Evolutionary conservation across 352 stramenopile species (phyloP).

Genomic region (Phytophthora fragariae): DNA sequence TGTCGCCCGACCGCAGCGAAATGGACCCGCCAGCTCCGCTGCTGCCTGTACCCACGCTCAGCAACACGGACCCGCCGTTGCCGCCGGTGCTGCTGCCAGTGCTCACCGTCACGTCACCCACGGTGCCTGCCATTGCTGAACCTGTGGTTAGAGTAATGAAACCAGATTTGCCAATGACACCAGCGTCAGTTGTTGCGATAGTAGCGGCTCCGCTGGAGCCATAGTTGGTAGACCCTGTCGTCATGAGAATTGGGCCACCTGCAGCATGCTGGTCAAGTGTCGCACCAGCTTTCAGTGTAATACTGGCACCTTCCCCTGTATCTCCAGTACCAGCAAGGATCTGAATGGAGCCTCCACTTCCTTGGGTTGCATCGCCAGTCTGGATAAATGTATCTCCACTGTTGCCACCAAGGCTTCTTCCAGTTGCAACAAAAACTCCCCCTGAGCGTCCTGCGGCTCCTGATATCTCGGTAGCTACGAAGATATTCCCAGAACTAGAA

Average conservation of each 20-base stretch:
- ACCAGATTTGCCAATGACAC: slow-evolving; percentile 24
- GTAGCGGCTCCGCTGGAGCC: slow-evolving; percentile 30
- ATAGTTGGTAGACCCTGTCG: slow-evolving; percentile 21
- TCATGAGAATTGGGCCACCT: slow-evolving; percentile 24
- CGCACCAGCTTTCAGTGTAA: slow-evolving; percentile 30
- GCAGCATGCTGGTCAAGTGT: slow-evolving; percentile 30
- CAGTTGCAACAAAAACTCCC: slow-evolving; percentile 28
- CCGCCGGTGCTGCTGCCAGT: slow-evolving; percentile 28
- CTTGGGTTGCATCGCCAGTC: slow-evolving; percentile 39
- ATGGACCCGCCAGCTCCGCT: background rate
- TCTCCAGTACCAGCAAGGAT: slow-evolving; percentile 31
- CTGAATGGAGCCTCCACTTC: slow-evolving; percentile 37
- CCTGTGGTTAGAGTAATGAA: slow-evolving; percentile 23
- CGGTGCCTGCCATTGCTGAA: slow-evolving; percentile 12
- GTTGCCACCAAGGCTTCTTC: slow-evolving; percentile 29
- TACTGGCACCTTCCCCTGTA: slow-evolving; percentile 31
- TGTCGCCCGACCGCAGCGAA: slow-evolving; percentile 4
- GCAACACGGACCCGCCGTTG: slow-evolving; percentile 31
- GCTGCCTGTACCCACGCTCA: slow-evolving; percentile 21
- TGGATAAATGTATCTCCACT: slow-evolving; percentile 37
- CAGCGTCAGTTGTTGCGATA: slow-evolving; percentile 28
- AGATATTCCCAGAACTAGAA: slow-evolving; percentile 31
- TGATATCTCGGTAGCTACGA: slow-evolving; percentile 26
- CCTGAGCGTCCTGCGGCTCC: slow-evolving; percentile 28
- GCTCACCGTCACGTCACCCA: slow-evolving; percentile 20